Evolutionary conservation across 495 filamentous ascomycete genomes (phyloP).

Genomic region (Halenospora varia): DNA sequence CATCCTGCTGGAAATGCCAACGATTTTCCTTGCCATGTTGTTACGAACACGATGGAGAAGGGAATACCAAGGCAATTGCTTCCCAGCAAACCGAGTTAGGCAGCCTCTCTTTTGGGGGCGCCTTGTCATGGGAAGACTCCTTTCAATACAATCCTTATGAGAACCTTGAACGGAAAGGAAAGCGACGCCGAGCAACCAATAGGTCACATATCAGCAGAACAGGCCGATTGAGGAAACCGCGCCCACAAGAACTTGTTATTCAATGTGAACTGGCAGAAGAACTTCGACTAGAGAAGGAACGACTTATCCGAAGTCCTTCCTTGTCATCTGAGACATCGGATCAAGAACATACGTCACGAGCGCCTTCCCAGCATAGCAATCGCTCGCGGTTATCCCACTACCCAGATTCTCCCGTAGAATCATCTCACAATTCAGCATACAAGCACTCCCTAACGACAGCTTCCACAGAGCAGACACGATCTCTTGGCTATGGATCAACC

Average conservation of each 20-base stretch:
- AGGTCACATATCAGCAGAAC: not conserved
- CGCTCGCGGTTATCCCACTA: not conserved
- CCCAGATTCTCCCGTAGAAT: not conserved
- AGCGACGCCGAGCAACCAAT: not conserved
- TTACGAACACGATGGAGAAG: not conserved
- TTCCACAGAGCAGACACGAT: not conserved
- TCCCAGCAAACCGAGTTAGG: not conserved
- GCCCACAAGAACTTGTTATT: not conserved
- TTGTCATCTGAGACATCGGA: not conserved
- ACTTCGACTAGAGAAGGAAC: not conserved
- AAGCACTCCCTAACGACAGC: not conserved
- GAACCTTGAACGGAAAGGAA: not conserved
- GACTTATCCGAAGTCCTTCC: not conserved
- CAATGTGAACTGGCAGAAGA: not conserved
- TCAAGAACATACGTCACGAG: not conserved
- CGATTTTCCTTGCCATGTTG: not conserved
- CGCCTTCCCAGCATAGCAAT: not conserved
- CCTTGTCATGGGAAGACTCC: not conserved
- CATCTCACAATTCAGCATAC: not conserved
- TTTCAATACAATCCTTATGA: not conserved
- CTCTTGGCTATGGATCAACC: not conserved
- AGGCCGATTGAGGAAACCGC: not conserved
- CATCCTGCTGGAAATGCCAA: not conserved
- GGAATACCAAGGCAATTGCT: not conserved
- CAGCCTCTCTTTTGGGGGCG: not conserved